These are phyloP conservation scores for Wolfiporia cocos DNA, from an alignment of 1,284 basidiomycete genomes.

Conservation along the genomic window DNA sequence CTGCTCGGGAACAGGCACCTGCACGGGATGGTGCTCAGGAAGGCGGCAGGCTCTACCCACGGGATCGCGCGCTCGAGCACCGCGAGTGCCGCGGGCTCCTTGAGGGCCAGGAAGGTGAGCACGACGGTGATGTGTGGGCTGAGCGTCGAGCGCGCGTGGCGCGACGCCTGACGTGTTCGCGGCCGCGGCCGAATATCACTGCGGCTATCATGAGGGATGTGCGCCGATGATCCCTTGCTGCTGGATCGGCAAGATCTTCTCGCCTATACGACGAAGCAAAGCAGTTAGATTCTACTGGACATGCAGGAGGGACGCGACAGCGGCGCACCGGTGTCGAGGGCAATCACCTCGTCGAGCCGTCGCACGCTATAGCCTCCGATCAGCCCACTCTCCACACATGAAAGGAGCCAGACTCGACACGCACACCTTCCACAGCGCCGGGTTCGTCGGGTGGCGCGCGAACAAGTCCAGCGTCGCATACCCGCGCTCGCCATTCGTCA, in stretches of 20 bases:
- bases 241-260: slow-evolving; percentile 23
- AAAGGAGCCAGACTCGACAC: slow-evolving; percentile 10
- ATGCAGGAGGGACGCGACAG: too few relatives aligned
- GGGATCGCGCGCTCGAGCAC: slow-evolving; percentile 77
- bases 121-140: slow-evolving; percentile 88
- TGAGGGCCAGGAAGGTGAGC: slow-evolving; percentile 80
- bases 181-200: slow-evolving; percentile 64
- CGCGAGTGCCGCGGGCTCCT: slow-evolving; percentile 53
- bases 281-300: too few relatives aligned
- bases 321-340: slow-evolving; percentile 13
- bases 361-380: slow-evolving; percentile 13
- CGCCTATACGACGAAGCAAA: slow-evolving; percentile 5
- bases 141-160: slow-evolving; percentile 51
- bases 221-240: slow-evolving; percentile 24
- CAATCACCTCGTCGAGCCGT: slow-evolving; percentile 17
- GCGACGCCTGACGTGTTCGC: slow-evolving; percentile 54
- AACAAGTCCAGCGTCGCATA: slow-evolving; percentile 33
- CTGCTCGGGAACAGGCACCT: slow-evolving; percentile 36
- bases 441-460: slow-evolving; percentile 33
- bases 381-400: background rate
- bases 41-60: slow-evolving; percentile 71
- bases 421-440: slow-evolving; percentile 32
- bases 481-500: slow-evolving; percentile 13
- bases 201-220: slow-evolving; percentile 25
- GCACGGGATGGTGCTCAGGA: slow-evolving; percentile 61